Conservation (phyloP, 2,329 filamentous ascomycete genomes). For the Cercospora sojina region DNA sequence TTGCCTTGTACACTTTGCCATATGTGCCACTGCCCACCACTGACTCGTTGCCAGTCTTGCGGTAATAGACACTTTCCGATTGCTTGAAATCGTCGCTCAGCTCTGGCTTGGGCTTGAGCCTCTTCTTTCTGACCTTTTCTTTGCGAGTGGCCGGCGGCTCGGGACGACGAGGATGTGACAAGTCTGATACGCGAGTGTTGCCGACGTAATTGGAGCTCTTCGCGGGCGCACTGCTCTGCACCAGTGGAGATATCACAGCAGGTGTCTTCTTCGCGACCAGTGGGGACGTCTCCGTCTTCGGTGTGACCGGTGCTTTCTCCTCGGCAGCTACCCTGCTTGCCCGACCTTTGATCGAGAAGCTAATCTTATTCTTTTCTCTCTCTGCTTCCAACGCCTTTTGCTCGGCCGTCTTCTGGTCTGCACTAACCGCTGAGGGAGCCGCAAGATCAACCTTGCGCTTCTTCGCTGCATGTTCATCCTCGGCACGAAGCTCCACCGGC, state of each 20-base stretch:
- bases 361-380: conserved; percentile 63
- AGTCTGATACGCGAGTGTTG: conserved; percentile 34
- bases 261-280: conserved; percentile 53
- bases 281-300: conserved; percentile 34
- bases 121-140: conserved; percentile 64
- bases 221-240: conserved; percentile 29
- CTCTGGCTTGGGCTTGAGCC: conserved; percentile 68
- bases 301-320: conserved; percentile 25
- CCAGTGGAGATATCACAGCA: conserved; percentile 32
- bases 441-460: conserved; percentile 27
- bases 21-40: conserved; percentile 95
- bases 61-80: conserved; percentile 88
- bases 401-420: conserved; percentile 24
- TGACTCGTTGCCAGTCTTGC: conserved; percentile 96
- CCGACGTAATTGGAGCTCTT: conserved; percentile 38
- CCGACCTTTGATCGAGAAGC: conserved; percentile 85
- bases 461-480: conserved; percentile 55
- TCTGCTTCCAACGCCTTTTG: conserved; percentile 45
- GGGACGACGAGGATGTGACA: conserved; percentile 21
- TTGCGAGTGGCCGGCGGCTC: conserved; percentile 39
- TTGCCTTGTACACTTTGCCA: conserved; percentile 91
- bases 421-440: conserved; percentile 5
- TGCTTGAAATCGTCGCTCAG: conserved; percentile 69
- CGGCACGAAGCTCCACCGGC: conserved; percentile 63
- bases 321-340: conserved; percentile 51